Conservation (phyloP, 2,329 filamentous ascomycete genomes). For the Colletotrichum sp. region DNA sequence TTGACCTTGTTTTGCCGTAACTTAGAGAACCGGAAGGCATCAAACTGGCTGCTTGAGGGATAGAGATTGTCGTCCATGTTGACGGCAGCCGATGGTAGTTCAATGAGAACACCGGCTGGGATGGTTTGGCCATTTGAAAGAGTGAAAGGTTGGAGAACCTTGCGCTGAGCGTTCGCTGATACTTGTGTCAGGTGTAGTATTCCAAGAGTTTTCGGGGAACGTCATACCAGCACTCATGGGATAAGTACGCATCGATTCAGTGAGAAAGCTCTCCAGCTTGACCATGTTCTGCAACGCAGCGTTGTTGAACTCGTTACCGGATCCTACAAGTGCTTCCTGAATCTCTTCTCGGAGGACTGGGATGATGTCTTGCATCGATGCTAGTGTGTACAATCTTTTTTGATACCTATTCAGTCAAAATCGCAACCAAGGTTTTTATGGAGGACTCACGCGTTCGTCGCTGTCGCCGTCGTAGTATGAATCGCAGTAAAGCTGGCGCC, state of each 20-base stretch:
- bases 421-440: accelerated
- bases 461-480: slow-evolving; percentile 52
- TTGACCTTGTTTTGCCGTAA: background rate
- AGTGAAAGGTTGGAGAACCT: slow-evolving; percentile 53
- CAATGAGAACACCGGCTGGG: slow-evolving; percentile 46
- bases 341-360: slow-evolving; percentile 59
- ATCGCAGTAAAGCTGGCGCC: slow-evolving; percentile 54
- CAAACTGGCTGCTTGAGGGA: slow-evolving; percentile 33
- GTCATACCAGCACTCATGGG: slow-evolving; percentile 36
- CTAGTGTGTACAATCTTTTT: slow-evolving; percentile 55
- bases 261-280: slow-evolving; percentile 47
- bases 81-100: slow-evolving; percentile 42
- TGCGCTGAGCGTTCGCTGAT: slow-evolving; percentile 51
- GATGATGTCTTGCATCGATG: slow-evolving; percentile 53
- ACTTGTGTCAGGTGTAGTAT: background rate
- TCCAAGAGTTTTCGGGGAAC: accelerated
- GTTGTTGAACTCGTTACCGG: slow-evolving; percentile 36
- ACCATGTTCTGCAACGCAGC: slow-evolving; percentile 40
- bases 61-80: slow-evolving; percentile 39
- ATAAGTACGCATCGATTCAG: slow-evolving; percentile 38
- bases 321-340: slow-evolving; percentile 36
- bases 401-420: background rate
- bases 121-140: slow-evolving; percentile 60
- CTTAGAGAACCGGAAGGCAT: slow-evolving; percentile 3
- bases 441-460: slow-evolving; percentile 44